Base-by-base conservation (phyloP, 2,329 filamentous ascomycete genomes). In the Xylariales sp. region DNA sequence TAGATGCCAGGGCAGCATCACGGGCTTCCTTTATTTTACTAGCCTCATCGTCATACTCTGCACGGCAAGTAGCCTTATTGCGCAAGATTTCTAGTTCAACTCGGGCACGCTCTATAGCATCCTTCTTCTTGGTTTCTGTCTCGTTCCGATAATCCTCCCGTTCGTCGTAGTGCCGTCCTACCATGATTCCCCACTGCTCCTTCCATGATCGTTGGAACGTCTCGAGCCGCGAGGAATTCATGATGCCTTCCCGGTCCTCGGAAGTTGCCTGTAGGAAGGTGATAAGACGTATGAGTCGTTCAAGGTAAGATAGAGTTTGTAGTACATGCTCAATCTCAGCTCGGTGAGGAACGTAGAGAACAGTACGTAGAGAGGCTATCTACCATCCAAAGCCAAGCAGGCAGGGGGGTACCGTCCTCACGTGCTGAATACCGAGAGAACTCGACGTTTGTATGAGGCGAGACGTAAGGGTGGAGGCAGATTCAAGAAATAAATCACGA, bases 91-190 rank as follows among this genome's bases (percentile, higher is more conserved):
- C 54, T 16, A 71, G 53, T 18, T 49, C 49, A 16, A 16, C 18
- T 36, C 16, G 32, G 14, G 59, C 58, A 45, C 62, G 32, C 8
- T 64, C 55, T 62, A 28, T 49, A 34, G 28, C 57, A 39, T 12
- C 56, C 10, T 69, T 30, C 34, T 67, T 69, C 45, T 66, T 50
- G 16, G 46, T 57, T 9, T 72, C 64, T 18, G 66, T 23, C 23
- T 70, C 43, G 8, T 39, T 48, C 12, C 62, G 60, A 34, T 62
- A 68, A 16, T 62, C 48, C 12, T 48, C 55, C 18, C 69, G 41
- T 36, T 72, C 65, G 4, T 65, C 56, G 9, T 64, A 53, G 46
- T 74, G 70, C 1, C 58, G 62, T 6, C 43, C 36, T 54, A 60
- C 36, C 62, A 74, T 69, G 6, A 53, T 18, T 16, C 36, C 23